phyloP scores from a whole-genome alignment of 345 rosid species.

The Dimocarpus longan region DNA sequence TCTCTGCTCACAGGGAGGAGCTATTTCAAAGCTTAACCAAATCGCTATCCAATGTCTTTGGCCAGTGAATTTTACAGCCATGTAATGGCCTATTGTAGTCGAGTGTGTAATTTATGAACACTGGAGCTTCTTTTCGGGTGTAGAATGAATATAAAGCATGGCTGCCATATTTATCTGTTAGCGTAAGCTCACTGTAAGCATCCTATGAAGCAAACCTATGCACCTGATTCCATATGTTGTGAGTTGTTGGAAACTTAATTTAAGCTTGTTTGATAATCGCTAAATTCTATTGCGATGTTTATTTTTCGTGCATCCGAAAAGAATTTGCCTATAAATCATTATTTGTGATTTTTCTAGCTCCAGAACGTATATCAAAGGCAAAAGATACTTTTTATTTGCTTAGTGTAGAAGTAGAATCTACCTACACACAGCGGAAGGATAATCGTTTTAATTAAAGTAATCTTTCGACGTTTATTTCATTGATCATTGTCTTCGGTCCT shows the following conservation, averaged over 20 bases:
- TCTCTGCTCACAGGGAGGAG: slow-evolving; percentile 59
- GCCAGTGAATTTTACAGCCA: slow-evolving; percentile 44
- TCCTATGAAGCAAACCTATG: neutral
- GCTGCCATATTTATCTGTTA: neutral
- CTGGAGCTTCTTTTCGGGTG: neutral
- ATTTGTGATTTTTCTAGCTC: neutral
- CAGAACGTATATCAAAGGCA: neutral
- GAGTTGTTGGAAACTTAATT: neutral
- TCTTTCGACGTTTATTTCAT: no score
- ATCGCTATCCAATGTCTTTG: slow-evolving; percentile 61
- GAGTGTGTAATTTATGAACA: neutral
- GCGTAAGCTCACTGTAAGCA: neutral
- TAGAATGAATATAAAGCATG: neutral
- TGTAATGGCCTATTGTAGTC: neutral
- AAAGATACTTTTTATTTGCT: no score
- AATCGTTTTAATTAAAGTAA: no score
- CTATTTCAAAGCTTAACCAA: slow-evolving; percentile 62
- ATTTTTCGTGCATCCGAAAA: neutral
- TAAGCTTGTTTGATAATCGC: neutral
- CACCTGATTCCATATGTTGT: neutral
- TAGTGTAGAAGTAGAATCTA: no score
- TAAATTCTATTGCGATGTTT: neutral
- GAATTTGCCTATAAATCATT: no score
- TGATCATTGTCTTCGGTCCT: no score
- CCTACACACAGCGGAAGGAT: no score